These are phyloP conservation scores for Cryphonectria carpinicola DNA, from an alignment of 2,329 filamentous ascomycete species.

Conservation along the genomic window DNA sequence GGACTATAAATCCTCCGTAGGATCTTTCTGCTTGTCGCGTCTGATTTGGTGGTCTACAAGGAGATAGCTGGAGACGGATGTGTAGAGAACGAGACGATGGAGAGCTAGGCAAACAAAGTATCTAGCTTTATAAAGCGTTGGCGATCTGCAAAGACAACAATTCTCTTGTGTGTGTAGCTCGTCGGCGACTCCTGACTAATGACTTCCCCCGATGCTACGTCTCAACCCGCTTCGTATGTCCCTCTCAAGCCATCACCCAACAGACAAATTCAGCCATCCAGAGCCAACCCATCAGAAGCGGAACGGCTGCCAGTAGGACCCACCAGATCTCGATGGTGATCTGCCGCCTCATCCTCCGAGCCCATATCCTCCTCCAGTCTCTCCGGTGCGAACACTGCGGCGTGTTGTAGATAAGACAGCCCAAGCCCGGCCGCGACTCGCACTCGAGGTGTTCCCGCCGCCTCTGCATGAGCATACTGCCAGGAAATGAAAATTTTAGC, in stretches of 20 bases:
- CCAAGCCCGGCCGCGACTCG: conserved; percentile 59
- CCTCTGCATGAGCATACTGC: conserved; percentile 60
- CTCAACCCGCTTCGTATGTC: not conserved
- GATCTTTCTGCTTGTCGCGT: not conserved
- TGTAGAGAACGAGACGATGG: not conserved
- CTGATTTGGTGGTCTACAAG: not conserved
- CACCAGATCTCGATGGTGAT: conserved; percentile 55
- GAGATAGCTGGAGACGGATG: not conserved
- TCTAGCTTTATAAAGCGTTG: not conserved
- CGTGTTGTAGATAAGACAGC: conserved; percentile 60
- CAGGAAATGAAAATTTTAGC: not conserved
- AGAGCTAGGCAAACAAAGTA: not conserved
- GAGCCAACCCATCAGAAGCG: conserved; percentile 45
- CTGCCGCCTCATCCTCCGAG: conserved; percentile 48
- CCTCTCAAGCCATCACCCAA: conserved; percentile 13
- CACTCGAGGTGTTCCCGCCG: conserved; percentile 65
- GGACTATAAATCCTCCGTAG: not conserved
- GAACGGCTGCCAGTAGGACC: conserved; percentile 48
- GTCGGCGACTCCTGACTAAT: not conserved
- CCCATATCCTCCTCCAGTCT: conserved; percentile 49
- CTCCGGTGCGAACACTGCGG: conserved; percentile 49
- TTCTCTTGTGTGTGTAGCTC: not conserved
- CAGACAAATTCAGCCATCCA: conserved; percentile 37
- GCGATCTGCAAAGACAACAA: not conserved
- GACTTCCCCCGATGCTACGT: not conserved